phyloP scores from a whole-genome alignment of 805 yeast genomes.

The Wickerhamomyces xylosicus region DNA sequence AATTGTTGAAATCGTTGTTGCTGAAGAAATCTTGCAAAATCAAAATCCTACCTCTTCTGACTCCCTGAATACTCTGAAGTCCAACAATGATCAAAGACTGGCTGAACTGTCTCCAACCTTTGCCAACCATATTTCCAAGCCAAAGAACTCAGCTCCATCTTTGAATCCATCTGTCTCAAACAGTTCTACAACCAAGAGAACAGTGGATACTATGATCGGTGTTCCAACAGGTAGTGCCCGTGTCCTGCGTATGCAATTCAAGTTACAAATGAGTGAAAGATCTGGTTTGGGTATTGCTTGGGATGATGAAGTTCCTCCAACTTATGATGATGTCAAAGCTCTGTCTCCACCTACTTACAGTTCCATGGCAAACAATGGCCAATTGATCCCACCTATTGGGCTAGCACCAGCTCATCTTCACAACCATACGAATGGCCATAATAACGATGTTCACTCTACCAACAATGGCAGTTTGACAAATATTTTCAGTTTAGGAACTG shows the following conservation, averaged over 20 bases:
- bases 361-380: slow-evolving; percentile 14
- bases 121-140: slow-evolving; percentile 24
- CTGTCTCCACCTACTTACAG: slow-evolving; percentile 81
- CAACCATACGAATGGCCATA: slow-evolving; percentile 12
- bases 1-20: slow-evolving; percentile 84
- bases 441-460: background rate
- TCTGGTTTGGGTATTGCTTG: slow-evolving; percentile 95
- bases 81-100: slow-evolving; percentile 25
- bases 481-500: background rate
- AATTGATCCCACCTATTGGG: slow-evolving; percentile 5
- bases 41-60: slow-evolving; percentile 13
- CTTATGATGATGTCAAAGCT: slow-evolving; percentile 75
- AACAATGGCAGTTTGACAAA: background rate
- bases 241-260: slow-evolving; percentile 90
- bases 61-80: slow-evolving; percentile 24
- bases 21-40: slow-evolving; percentile 66
- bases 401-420: slow-evolving; percentile 18
- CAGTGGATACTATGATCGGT: slow-evolving; percentile 28
- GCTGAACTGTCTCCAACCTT: slow-evolving; percentile 34
- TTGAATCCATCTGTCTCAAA: slow-evolving; percentile 2
- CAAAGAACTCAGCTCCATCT: slow-evolving; percentile 10
- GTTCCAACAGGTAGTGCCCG: slow-evolving; percentile 93
- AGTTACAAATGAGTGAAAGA: slow-evolving; percentile 72
- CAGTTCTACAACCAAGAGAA: slow-evolving; percentile 1
- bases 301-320: slow-evolving; percentile 99